Percentiles rank a stretch among this genome's conserved stretches.
Evolutionary conservation across 2,329 filamentous ascomycete species (phyloP).

Genomic region (Phyllosticta citribraziliensis): DNA sequence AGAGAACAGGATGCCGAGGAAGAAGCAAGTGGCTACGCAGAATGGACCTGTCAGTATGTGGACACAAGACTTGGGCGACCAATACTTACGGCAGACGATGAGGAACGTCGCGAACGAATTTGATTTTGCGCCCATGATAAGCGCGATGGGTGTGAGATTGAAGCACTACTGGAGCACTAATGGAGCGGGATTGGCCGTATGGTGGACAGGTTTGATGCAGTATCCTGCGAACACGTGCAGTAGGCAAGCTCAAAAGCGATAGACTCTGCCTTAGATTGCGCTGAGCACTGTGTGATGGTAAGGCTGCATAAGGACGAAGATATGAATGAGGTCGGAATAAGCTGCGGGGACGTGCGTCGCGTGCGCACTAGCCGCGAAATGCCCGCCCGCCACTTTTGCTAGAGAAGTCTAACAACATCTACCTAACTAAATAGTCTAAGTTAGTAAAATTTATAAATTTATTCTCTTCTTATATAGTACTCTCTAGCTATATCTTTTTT

Average conservation of each 20-base stretch:
- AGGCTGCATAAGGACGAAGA: not conserved
- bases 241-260: not conserved
- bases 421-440: not conserved
- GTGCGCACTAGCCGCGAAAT: not conserved
- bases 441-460: too few relatives aligned
- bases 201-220: not conserved
- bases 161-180: too few relatives aligned
- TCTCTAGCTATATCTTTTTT: too few relatives aligned
- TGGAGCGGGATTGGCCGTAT: not conserved
- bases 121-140: slow-evolving; percentile 14
- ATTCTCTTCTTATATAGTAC: too few relatives aligned
- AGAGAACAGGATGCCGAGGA: slow-evolving; percentile 95
- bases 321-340: not conserved
- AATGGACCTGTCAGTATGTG: slow-evolving; percentile 7
- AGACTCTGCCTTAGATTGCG: not conserved
- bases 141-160: not conserved
- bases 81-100: slow-evolving; percentile 78
- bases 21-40: slow-evolving; percentile 66
- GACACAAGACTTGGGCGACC: slow-evolving; percentile 11
- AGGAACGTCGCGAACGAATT: slow-evolving; percentile 88
- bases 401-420: too few relatives aligned
- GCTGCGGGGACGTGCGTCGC: not conserved
- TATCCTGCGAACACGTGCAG: not conserved
- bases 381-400: too few relatives aligned
- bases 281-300: not conserved